These are phyloP conservation scores for Penicillium pancosmium DNA, from an alignment of 495 filamentous ascomycete species.

Conservation along the genomic window DNA sequence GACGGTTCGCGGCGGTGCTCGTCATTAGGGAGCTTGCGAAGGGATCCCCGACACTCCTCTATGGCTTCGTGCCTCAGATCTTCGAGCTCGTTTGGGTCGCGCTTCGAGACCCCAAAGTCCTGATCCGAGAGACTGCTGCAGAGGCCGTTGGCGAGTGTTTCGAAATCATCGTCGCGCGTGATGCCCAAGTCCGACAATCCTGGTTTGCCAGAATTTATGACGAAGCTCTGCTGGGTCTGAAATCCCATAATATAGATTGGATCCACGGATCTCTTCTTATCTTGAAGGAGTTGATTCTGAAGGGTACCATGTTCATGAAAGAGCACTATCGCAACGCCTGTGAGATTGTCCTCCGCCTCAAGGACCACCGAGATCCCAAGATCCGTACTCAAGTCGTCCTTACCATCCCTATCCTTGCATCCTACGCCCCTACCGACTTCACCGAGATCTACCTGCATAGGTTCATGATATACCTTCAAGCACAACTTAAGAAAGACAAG, in stretches of 20 bases:
- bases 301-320: slow-evolving; percentile 99
- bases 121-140: slow-evolving; percentile 88
- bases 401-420: slow-evolving; percentile 89
- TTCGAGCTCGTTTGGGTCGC: slow-evolving; percentile 96
- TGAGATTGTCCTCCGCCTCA: slow-evolving; percentile 85
- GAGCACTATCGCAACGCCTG: slow-evolving; percentile 84
- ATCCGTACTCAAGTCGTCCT: slow-evolving; percentile 86
- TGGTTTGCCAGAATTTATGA: slow-evolving; percentile 89
- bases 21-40: slow-evolving; percentile 85
- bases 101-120: slow-evolving; percentile 80
- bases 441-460: slow-evolving; percentile 80
- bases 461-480: slow-evolving; percentile 95
- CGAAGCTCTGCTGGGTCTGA: slow-evolving; percentile 77
- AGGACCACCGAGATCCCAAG: slow-evolving; percentile 84
- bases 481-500: slow-evolving; percentile 93
- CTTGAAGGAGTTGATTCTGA: slow-evolving; percentile 84
- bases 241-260: slow-evolving; percentile 75
- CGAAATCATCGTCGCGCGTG: slow-evolving; percentile 87
- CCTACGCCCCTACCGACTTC: slow-evolving; percentile 88
- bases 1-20: slow-evolving; percentile 88
- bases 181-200: slow-evolving; percentile 76
- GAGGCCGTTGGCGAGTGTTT: slow-evolving; percentile 92
- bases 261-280: slow-evolving; percentile 91
- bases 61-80: slow-evolving; percentile 84
- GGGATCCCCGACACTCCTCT: slow-evolving; percentile 91